Conservation (phyloP, 352 stramenopile genomes). For the Globisporangium nodosum region DNA sequence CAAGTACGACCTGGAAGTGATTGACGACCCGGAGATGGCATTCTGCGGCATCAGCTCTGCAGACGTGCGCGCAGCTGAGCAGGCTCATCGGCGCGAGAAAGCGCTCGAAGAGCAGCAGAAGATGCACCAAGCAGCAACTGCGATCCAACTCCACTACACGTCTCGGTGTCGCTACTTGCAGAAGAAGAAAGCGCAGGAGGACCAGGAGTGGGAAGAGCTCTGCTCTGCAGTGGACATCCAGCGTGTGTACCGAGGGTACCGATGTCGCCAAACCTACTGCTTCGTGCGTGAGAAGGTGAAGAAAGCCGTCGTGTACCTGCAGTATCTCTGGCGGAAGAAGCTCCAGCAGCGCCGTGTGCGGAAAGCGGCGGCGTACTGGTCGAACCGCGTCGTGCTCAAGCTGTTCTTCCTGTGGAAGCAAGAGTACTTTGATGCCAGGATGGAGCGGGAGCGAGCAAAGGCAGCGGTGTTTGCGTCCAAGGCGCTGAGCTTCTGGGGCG, state of each 20-base stretch:
- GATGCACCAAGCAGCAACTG: constrained; percentile 20
- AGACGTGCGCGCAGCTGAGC: constrained; percentile 26
- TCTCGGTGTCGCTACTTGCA: constrained; percentile 19
- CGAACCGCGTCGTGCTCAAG: constrained; percentile 45
- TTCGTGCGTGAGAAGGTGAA: constrained; percentile 28
- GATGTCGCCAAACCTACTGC: constrained; percentile 31
- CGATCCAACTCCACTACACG: constrained; percentile 45
- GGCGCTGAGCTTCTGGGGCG: constrained; percentile 58
- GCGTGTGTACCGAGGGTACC: constrained; percentile 37
- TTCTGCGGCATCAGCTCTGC: constrained; percentile 45
- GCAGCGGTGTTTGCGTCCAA: constrained; percentile 30
- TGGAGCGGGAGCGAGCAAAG: constrained; percentile 21
- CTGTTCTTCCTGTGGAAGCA: constrained; percentile 49
- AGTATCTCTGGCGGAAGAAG: constrained; percentile 54
- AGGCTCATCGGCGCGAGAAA: constrained; percentile 33
- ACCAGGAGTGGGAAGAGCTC: constrained; percentile 36
- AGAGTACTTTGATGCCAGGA: constrained; percentile 7
- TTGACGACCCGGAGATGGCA: constrained; percentile 29
- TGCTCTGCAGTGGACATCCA: constrained; percentile 61
- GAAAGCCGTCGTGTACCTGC: constrained; percentile 40
- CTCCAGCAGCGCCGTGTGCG: constrained; percentile 39
- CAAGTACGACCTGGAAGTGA: constrained; percentile 41
- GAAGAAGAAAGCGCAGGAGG: constrained; percentile 17
- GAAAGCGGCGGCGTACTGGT: constrained; percentile 55
- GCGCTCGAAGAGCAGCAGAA: constrained; percentile 10